Percentiles rank a stretch among this genome's conserved stretches.
These are phyloP conservation scores for Viola odorata DNA, from an alignment of 345 rosid species.

Conservation along the genomic window DNA sequence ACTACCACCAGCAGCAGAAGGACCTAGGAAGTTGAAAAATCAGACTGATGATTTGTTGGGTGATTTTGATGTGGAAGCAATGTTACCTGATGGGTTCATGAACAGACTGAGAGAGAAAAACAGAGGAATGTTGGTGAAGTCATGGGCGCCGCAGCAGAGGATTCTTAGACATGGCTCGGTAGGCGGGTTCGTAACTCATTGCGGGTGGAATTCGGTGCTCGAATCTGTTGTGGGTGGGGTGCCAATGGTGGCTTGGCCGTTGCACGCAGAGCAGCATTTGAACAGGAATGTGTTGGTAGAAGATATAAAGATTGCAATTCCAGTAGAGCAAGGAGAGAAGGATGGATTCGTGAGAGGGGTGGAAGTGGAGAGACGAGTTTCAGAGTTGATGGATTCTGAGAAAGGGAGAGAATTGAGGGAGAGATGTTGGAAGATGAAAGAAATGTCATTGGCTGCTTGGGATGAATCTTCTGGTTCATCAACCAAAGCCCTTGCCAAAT, in stretches of 20 bases:
- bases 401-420: constrained; percentile 13
- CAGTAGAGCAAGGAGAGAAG: constrained; percentile 8
- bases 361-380: constrained; percentile 16
- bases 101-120: constrained; percentile 17
- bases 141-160: constrained; percentile 25
- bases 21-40: neutral
- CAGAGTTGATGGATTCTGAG: constrained; percentile 14
- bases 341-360: constrained; percentile 18
- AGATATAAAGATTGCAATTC: constrained; percentile 26
- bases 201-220: constrained; percentile 12
- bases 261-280: constrained; percentile 27
- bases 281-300: constrained; percentile 24
- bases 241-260: neutral
- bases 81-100: constrained; percentile 28
- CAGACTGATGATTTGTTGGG: neutral
- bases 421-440: constrained; percentile 8
- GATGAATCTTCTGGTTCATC: no score
- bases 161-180: constrained; percentile 17
- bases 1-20: neutral
- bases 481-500: no score
- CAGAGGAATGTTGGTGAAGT: constrained; percentile 24
- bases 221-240: constrained; percentile 33
- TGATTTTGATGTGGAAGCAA: constrained; percentile 7
- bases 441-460: no score
- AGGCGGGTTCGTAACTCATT: no score